These are phyloP conservation scores for Colletotrichum gloeosporioides DNA, from an alignment of 2,329 filamentous ascomycete species.

Conservation along the genomic window DNA sequence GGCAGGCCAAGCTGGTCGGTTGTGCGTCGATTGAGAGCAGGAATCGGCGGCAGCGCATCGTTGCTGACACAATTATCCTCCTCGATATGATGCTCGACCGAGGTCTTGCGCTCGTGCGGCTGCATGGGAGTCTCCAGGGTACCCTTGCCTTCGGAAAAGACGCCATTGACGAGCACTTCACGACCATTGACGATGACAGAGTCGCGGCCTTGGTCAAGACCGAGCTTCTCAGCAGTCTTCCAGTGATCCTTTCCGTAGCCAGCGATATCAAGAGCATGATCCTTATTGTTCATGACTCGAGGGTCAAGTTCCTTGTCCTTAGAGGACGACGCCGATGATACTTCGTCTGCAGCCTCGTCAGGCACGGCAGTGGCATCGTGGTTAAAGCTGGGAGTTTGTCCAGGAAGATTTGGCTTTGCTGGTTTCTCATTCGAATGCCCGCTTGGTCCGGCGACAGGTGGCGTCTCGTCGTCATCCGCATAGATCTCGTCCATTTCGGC, in stretches of 20 bases:
- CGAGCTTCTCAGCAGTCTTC: slow-evolving; percentile 67
- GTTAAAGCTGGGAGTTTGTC: slow-evolving; percentile 67
- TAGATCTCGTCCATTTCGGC: slow-evolving; percentile 69
- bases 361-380: slow-evolving; percentile 69
- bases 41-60: slow-evolving; percentile 63
- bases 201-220: slow-evolving; percentile 70
- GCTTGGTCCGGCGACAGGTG: slow-evolving; percentile 8
- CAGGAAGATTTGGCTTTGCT: not conserved
- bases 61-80: slow-evolving; percentile 37
- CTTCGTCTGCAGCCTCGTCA: slow-evolving; percentile 46
- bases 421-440: not conserved
- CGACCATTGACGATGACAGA: slow-evolving; percentile 70
- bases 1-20: slow-evolving; percentile 73
- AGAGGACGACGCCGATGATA: slow-evolving; percentile 22
- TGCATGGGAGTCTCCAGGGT: slow-evolving; percentile 58
- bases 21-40: slow-evolving; percentile 61
- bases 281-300: slow-evolving; percentile 61
- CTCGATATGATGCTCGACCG: slow-evolving; percentile 20
- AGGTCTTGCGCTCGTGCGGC: slow-evolving; percentile 37
- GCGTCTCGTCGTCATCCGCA: slow-evolving; percentile 46
- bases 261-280: slow-evolving; percentile 76
- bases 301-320: slow-evolving; percentile 38
- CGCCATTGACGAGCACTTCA: slow-evolving; percentile 73
- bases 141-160: slow-evolving; percentile 68
- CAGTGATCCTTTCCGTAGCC: slow-evolving; percentile 81